Base-by-base conservation (phyloP, 306 rosid genomes). In the Senna siamea region DNA sequence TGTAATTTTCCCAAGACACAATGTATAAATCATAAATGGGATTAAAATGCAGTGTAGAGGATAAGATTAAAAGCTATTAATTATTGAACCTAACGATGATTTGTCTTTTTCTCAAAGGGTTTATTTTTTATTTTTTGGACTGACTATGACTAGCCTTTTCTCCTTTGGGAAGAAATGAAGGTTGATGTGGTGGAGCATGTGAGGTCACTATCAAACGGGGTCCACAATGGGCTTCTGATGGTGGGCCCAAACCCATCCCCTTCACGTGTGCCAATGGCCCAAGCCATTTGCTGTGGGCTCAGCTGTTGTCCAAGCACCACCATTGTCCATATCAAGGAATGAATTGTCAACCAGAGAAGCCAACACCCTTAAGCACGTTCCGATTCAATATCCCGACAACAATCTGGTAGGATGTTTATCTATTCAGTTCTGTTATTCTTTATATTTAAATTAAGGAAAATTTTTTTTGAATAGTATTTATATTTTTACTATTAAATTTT, bases 241-340 rank as follows among this genome's bases (percentile, higher is more conserved):
- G 81, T 80, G 85, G 91, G 81, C 69, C 86, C 85, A 6, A 0
- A 20, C 78, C 63, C 56, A 38, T 51, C 71, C 44, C 9, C 74
- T 83, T 85, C 92, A 89, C 90, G 88, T 85, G 90, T 32, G 8
- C 15, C 64, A 65, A 15, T 8, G 9, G 82, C 52, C 80, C 59
- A 70, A 23, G 6, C 87, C 82, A 79, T 67, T 11, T 2, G 55
- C 57, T 40, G 83, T 82, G 90, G 96, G 90, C 79, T 61, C 76
- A 3, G 3, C 15, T 80, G 84, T 80, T 79, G 46, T 30, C 26
- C 22, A 15, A 63, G 52, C 28, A 44, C 26, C 71, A 71, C 56
- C 51, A 51, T 23, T 68, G 61, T 67, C 78, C 52, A 11, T 44
- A 78, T 26, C 22, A 50, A 8, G 69, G 23, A 12, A 12, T 43